Base-by-base conservation (phyloP, 129 eudicot species). In the Pulicaria dysenterica region DNA sequence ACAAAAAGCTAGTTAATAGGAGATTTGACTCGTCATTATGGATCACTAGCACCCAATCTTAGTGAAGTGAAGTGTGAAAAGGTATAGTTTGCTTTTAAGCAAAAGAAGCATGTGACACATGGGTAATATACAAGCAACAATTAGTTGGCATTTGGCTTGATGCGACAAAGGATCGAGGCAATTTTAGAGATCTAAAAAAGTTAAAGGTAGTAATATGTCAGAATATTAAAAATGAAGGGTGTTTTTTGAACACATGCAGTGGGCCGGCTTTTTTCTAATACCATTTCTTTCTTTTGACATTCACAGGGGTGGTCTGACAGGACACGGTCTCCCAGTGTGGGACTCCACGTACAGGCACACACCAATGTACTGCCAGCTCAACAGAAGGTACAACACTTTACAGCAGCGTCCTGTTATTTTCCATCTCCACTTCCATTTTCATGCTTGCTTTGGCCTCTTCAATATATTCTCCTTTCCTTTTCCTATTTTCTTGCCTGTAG, bases 321-420 rank as follows among this genome's bases (percentile, higher is more conserved):
- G 69, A 44, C 78, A 74, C 63, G 62, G 64, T 64, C 79, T 73
- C 1, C n/a, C 65, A 70, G 74, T 70, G 19, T 41, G 70, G 81
- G 76, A 70, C 39, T 61, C 77, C 81, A 77, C 72, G n/a, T n/a
- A n/a, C n/a, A n/a, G n/a, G n/a, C n/a, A n/a, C n/a, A 77, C 75
- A 69, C 71, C 42, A 61, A 53, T n/a, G 81, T 69, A 77, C 76
- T 60, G 81, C 70, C 71, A 53, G 4, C 61, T 63, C 38, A 41
- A 12, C 66, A 70, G 24, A 62, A 31, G 3, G 81, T 77, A 77
- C 77, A 70, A 70, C 15, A 31, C 77, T 70, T 70, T 60, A 36
- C 70, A 77, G 77, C 70, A 77, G 77, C 77, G 77, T 77, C 58
- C n/a, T 41, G 81, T 70, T 70, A 42, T 34, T 77, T 41, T 77